These are phyloP conservation scores for Mangifera indica DNA, from an alignment of 345 rosid genomes.

Conservation along the genomic window DNA sequence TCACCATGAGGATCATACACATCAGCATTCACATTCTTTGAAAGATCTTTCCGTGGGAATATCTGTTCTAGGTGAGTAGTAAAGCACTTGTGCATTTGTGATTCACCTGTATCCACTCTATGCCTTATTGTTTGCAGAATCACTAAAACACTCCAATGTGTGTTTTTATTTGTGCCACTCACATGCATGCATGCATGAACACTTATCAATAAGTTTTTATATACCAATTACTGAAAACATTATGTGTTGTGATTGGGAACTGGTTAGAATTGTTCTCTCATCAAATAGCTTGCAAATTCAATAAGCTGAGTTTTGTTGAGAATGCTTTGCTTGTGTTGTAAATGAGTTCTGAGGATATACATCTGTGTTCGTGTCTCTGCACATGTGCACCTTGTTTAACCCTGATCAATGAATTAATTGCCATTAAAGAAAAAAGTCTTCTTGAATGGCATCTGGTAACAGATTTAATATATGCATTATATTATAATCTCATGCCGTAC, in stretches of 20 bases:
- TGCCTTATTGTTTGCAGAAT: background rate
- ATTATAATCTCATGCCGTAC: background rate
- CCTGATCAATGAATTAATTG: background rate
- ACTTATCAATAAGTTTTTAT: background rate
- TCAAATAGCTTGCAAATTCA: background rate
- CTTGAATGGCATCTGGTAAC: background rate
- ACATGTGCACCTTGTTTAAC: background rate
- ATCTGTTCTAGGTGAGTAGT: conserved; percentile 68
- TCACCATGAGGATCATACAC: conserved; percentile 49
- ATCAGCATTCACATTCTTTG: conserved; percentile 61
- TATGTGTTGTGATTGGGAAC: background rate
- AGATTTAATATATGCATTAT: background rate
- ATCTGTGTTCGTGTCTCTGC: background rate
- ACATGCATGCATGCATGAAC: background rate
- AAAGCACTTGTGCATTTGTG: background rate
- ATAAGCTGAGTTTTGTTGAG: background rate
- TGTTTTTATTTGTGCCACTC: no score
- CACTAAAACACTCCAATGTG: background rate
- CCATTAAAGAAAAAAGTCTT: background rate
- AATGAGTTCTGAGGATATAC: background rate
- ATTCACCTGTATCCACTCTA: background rate
- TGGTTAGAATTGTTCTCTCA: background rate
- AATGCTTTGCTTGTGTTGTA: background rate
- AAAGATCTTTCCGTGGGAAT: conserved; percentile 88
- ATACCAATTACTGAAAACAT: background rate